Conservation (phyloP, 345 rosid genomes). For the Camelina sativa region DNA sequence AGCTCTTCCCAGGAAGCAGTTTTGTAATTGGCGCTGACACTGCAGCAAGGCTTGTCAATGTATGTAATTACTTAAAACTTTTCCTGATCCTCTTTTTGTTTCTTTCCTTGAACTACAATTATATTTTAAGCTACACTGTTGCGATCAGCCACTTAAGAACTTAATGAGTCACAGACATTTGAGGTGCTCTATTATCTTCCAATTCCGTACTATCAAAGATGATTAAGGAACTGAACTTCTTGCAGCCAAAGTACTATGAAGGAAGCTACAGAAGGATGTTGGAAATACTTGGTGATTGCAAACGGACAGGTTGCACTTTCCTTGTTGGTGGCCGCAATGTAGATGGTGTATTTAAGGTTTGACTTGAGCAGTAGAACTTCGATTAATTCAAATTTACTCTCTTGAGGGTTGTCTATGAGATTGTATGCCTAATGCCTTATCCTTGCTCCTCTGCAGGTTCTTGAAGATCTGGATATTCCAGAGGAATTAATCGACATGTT, state of each 20-base stretch:
- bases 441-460: conserved; percentile 57
- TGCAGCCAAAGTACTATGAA: conserved; percentile 85
- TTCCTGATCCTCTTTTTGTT: conserved; percentile 10
- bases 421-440: conserved; percentile 15
- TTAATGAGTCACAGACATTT: conserved; percentile 17
- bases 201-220: conserved; percentile 6
- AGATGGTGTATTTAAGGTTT: conserved; percentile 81
- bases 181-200: conserved; percentile 15
- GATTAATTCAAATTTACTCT: not conserved
- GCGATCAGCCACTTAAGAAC: not conserved
- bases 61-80: conserved; percentile 41
- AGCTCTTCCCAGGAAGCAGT: conserved; percentile 91
- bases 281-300: conserved; percentile 69
- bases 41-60: conserved; percentile 82
- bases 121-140: conserved; percentile 20
- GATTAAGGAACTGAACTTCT: conserved; percentile 27
- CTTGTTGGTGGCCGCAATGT: conserved; percentile 85
- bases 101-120: not conserved
- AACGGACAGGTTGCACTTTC: conserved; percentile 77
- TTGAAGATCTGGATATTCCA: conserved; percentile 80
- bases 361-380: conserved; percentile 13
- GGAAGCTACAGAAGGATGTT: conserved; percentile 71
- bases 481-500: conserved; percentile 71
- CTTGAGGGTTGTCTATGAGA: conserved; percentile 1
- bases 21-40: conserved; percentile 97